These are phyloP conservation scores for Heterobasidion annosum DNA, from an alignment of 1,284 basidiomycete species.

Conservation along the genomic window DNA sequence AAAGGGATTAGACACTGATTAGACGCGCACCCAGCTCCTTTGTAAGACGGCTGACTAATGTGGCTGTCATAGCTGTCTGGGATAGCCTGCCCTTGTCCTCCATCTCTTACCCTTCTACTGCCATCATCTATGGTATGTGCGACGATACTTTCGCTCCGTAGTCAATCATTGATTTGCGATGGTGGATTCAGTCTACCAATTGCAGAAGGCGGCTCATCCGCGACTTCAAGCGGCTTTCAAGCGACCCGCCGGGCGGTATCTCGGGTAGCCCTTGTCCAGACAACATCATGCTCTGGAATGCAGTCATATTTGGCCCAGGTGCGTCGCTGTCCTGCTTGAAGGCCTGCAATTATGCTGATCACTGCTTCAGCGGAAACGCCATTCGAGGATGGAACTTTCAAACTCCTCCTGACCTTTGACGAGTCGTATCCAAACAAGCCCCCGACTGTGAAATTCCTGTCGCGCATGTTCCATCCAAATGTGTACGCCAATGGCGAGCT, in stretches of 20 bases:
- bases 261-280: slow-evolving; percentile 95
- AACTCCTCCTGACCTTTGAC: slow-evolving; percentile 90
- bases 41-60: neutral
- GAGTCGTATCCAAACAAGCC: slow-evolving; percentile 99
- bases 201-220: slow-evolving; percentile 88
- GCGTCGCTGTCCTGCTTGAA: slow-evolving; percentile 24
- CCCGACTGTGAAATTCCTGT: slow-evolving; percentile 93
- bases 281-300: slow-evolving; percentile 99
- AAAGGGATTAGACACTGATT: too few relatives aligned
- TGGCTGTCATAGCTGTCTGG: neutral
- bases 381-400: slow-evolving; percentile 98
- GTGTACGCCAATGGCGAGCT: slow-evolving; percentile 98
- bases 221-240: slow-evolving; percentile 92
- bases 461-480: slow-evolving; percentile 98
- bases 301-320: slow-evolving; percentile 98
- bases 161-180: too few relatives aligned
- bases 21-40: neutral
- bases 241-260: slow-evolving; percentile 92
- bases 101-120: neutral
- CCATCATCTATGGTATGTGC: neutral
- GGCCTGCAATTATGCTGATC: too few relatives aligned
- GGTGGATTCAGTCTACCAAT: slow-evolving; percentile 56
- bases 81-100: slow-evolving; percentile 2
- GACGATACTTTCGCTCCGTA: too few relatives aligned
- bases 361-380: slow-evolving; percentile 79